Evolutionary conservation across 139 green algal genomes (phyloP).

Genomic region (Tetradesmus lagerheimii): DNA sequence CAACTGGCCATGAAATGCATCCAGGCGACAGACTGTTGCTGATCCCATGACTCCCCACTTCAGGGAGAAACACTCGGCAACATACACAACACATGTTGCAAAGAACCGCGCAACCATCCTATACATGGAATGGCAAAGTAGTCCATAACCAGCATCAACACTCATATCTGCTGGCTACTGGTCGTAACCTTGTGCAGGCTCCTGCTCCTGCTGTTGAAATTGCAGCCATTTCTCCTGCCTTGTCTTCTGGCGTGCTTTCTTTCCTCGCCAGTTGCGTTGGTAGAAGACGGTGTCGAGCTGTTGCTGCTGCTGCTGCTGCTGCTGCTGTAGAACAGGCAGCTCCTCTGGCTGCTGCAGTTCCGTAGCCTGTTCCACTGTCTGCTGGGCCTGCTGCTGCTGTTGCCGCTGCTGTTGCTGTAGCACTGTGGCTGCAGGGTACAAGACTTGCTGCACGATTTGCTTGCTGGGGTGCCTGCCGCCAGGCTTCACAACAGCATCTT

Average conservation of each 20-base stretch:
- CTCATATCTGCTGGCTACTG: not conserved
- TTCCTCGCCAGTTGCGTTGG: not conserved
- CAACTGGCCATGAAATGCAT: no score
- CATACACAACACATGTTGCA: no score
- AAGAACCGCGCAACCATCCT: no score
- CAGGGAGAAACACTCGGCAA: no score
- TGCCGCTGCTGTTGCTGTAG: not conserved
- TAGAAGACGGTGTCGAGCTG: not conserved
- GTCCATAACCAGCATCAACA: no score
- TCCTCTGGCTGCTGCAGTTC: not conserved
- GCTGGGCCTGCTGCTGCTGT: not conserved
- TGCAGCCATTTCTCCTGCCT: slow-evolving; percentile 13
- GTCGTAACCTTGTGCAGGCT: not conserved
- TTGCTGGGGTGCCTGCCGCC: not conserved
- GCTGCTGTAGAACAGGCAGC: not conserved
- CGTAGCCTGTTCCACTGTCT: not conserved
- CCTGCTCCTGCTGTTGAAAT: not conserved
- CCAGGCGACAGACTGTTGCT: no score
- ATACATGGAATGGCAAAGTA: no score
- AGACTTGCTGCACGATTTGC: not conserved
- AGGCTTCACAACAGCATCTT: not conserved
- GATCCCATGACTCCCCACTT: no score
- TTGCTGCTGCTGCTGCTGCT: slow-evolving; percentile 27
- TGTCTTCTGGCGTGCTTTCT: not conserved
- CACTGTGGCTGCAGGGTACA: not conserved